A percentile compares a stretch with the other conserved stretches of the same genome.
phyloP scores from a whole-genome alignment of 768 basidiomycete species.

The Auriscalpium orientale region DNA sequence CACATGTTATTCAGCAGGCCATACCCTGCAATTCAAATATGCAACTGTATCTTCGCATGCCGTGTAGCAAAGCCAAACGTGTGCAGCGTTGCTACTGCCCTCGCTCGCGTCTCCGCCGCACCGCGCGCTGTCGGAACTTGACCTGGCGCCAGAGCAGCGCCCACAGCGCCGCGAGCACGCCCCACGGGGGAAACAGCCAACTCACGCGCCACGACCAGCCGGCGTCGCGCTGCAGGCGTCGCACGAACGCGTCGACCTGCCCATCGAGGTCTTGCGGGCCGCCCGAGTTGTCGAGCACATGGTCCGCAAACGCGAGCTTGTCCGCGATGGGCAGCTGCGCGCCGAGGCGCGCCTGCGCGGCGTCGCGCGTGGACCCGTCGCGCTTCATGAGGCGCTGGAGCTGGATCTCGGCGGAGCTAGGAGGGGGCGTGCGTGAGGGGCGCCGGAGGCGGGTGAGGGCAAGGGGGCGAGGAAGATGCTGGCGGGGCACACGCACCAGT shows the following conservation, averaged over 20 bases:
- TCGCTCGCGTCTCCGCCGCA: not conserved
- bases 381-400: conserved; percentile 75
- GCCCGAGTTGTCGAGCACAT: conserved; percentile 87
- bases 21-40: too few species aligned
- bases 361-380: conserved; percentile 55
- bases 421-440: not conserved
- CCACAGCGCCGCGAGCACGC: conserved; percentile 39
- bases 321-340: conserved; percentile 75
- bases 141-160: conserved; percentile 29
- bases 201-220: conserved; percentile 57
- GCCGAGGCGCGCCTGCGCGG: conserved; percentile 66
- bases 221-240: conserved; percentile 32
- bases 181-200: conserved; percentile 53
- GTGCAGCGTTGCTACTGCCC: not conserved
- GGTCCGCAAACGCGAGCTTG: conserved; percentile 81
- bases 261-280: conserved; percentile 54
- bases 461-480: not conserved
- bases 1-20: too few species aligned
- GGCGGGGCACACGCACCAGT: conserved; percentile 54
- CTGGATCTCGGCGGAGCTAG: conserved; percentile 76
- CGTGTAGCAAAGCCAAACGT: not conserved
- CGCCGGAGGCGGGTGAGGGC: not conserved
- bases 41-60: not conserved
- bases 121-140: conserved; percentile 5
- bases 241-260: conserved; percentile 41